phyloP scores from a whole-genome alignment of 129 eudicot genomes.

The Flaveria sonorensis region DNA sequence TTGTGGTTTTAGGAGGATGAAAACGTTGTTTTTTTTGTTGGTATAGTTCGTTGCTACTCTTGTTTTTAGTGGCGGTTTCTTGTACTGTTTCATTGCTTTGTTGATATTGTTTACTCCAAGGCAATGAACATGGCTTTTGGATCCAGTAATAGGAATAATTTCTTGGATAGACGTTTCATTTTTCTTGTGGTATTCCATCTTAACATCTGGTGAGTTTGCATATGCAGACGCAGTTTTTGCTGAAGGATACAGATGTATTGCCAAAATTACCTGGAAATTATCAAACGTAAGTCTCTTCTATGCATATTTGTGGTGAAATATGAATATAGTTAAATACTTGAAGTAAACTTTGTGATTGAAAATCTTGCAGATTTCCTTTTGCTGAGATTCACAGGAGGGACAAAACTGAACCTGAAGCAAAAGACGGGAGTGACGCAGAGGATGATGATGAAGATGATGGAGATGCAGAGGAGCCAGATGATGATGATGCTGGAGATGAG shows the following conservation, averaged over 20 bases:
- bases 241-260: slow-evolving; percentile 38
- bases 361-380: slow-evolving; percentile 59
- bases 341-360: not conserved
- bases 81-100: not conserved
- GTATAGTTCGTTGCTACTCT: no score
- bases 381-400: slow-evolving; percentile 54
- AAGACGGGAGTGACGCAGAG: slow-evolving; percentile 80
- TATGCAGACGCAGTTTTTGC: slow-evolving; percentile 53
- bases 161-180: not conserved
- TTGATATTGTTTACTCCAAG: not conserved
- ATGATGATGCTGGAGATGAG: slow-evolving; percentile 70
- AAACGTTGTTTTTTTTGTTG: not conserved
- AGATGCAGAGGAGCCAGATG: slow-evolving; percentile 45
- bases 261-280: slow-evolving; percentile 28
- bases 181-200: not conserved
- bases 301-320: not conserved
- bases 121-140: not conserved
- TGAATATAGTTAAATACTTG: not conserved
- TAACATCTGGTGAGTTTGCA: slow-evolving; percentile 18
- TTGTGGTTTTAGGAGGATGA: slow-evolving; percentile 5
- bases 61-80: slow-evolving; percentile 5
- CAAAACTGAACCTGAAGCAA: slow-evolving; percentile 57
- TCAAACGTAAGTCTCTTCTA: slow-evolving; percentile 44
- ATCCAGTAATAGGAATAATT: not conserved
- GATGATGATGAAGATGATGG: slow-evolving; percentile 77